These are phyloP conservation scores for Physcomitrellopsis africana DNA, from an alignment of 225 moss, liverwort and hornwort genomes.

Conservation along the genomic window DNA sequence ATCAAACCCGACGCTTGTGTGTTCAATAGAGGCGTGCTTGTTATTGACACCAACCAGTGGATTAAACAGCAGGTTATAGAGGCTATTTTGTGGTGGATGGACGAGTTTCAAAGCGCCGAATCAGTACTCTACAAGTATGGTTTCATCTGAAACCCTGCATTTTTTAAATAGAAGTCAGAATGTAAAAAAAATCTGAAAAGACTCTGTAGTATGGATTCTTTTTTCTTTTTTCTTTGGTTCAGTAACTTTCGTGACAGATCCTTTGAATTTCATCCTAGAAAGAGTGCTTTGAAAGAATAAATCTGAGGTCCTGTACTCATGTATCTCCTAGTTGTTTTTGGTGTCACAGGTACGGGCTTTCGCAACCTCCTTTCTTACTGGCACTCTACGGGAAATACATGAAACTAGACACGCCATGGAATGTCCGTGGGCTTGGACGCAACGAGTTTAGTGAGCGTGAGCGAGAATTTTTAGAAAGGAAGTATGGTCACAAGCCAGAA, in stretches of 20 bases:
- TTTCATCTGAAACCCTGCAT: constrained; percentile 22
- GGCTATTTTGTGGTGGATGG: constrained; percentile 91
- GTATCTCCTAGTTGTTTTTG: not conserved
- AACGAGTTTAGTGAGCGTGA: constrained; percentile 66
- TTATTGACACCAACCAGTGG: constrained; percentile 84
- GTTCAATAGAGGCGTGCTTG: constrained; percentile 83
- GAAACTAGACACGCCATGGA: constrained; percentile 61
- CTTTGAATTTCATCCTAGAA: too few relatives aligned
- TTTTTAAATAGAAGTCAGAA: not conserved
- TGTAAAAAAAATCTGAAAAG: not conserved
- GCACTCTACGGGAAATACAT: constrained; percentile 79
- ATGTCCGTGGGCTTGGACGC: constrained; percentile 83
- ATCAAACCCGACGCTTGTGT: constrained; percentile 69
- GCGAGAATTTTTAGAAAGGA: constrained; percentile 53
- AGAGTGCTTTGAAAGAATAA: too few relatives aligned
- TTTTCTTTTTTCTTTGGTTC: not conserved
- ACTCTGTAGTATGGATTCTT: too few relatives aligned
- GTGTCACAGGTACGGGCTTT: constrained; percentile 74
- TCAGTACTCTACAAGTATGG: constrained; percentile 73
- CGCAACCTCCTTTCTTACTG: constrained; percentile 89
- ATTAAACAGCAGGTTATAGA: constrained; percentile 69
- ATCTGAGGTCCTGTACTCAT: too few relatives aligned
- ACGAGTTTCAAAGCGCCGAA: constrained; percentile 57
- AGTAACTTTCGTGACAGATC: not conserved
- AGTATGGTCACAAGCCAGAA: constrained; percentile 46